A percentile compares a stretch with the other conserved stretches of the same genome.
phyloP scores from a whole-genome alignment of 805 yeast genomes.

The Saccharomycopsis fodiens region DNA sequence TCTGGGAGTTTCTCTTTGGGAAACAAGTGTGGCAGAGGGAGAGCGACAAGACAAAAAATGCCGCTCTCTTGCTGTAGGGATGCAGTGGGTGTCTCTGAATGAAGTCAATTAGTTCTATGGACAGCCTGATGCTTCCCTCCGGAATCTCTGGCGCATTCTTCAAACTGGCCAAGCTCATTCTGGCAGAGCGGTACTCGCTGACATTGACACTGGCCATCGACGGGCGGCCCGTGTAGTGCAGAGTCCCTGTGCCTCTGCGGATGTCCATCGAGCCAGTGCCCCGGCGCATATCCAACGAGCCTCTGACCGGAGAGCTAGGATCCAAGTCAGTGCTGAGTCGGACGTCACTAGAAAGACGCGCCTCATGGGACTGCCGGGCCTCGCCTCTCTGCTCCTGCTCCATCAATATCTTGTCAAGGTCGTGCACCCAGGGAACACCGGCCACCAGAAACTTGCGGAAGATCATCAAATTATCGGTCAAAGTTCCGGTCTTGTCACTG shows the following conservation, averaged over 20 bases:
- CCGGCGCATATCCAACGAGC: slow-evolving; percentile 32
- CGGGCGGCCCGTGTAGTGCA: slow-evolving; percentile 45
- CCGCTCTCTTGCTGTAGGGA: slow-evolving; percentile 61
- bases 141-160: no score
- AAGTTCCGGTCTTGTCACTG: slow-evolving; percentile 95
- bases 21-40: slow-evolving; percentile 88
- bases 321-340: neutral
- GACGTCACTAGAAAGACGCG: neutral
- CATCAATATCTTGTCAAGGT: slow-evolving; percentile 40
- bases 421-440: slow-evolving; percentile 89
- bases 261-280: slow-evolving; percentile 32
- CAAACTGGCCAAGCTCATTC: no score
- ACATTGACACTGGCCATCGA: slow-evolving; percentile 41
- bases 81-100: slow-evolving; percentile 68
- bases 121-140: slow-evolving; percentile 40
- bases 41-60: slow-evolving; percentile 70
- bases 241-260: slow-evolving; percentile 32
- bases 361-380: slow-evolving; percentile 6
- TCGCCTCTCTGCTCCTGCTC: slow-evolving; percentile 24
- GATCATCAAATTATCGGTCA: slow-evolving; percentile 91
- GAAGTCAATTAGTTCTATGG: slow-evolving; percentile 60
- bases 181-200: neutral
- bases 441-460: slow-evolving; percentile 82
- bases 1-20: slow-evolving; percentile 45
- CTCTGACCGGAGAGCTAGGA: slow-evolving; percentile 22